Evolutionary conservation across 768 basidiomycete genomes (phyloP), one percentile per base, ranked within the genome.

Genomic region (Boletus vinaceobasis): DNA sequence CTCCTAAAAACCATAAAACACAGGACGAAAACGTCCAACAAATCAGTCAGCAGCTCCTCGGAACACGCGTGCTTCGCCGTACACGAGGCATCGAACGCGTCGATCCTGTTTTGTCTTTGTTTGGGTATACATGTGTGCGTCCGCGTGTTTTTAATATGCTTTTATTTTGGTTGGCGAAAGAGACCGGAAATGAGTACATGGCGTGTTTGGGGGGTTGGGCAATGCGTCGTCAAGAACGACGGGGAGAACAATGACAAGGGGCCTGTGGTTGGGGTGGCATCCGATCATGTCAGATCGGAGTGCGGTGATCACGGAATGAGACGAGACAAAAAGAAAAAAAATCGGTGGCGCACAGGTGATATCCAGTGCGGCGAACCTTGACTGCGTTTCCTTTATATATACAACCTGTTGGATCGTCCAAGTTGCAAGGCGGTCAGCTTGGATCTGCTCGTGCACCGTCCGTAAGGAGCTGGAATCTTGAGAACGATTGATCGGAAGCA

Each of bases 261-360:
- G 27, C 2, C 44, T 19, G 10, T 32, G 43, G 43, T 56, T 47
- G 52, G 55, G 40, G 43, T 58, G 57, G 32, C 36, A 47, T 43
- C 45, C 50, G 37, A 53, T 48, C 51, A 43, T 38, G 55, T 46
- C 38, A 42, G 19, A 17, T 17, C 29, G 32, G 32, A 45, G 36
- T 37, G 29, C 58, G 58, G 43, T 11, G 46, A 39, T n/a, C 42
- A 48, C 56, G 57, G 56, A 35, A 33, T 23, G 42, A 23, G 23
- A 37, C 21, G 23, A 58, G 47, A 54, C 51, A 43, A 39, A 9
- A 27, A 40, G 19, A 21, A 26, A 10, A 27, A 19, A 13, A 11
- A 1, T 27, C 14, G 19, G 1, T 19, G 48, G n/a, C n/a, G 33
- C 19, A 40, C 19, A 8, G n/a, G 31, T 15, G 21, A 6, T 26